phyloP scores from a whole-genome alignment of 2,329 filamentous ascomycete species.

The Dactylella cylindrospora region DNA sequence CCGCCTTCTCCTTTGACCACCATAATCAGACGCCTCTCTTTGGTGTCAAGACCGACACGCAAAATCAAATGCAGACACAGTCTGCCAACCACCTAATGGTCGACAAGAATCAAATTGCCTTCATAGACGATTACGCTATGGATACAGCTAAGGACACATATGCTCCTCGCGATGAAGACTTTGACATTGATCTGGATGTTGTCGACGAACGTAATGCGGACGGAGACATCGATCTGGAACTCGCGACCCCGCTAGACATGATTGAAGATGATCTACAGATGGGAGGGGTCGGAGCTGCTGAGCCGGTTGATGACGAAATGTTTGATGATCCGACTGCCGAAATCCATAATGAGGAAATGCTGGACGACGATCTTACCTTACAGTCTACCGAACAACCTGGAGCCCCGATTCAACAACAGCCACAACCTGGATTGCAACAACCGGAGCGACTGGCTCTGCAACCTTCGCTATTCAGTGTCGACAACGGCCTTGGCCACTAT shows the following conservation, averaged over 20 bases:
- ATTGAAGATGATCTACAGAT: slow-evolving; percentile 27
- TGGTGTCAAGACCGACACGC: slow-evolving; percentile 18
- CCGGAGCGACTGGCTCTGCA: slow-evolving; percentile 2
- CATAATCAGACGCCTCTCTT: slow-evolving; percentile 31
- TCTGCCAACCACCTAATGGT: too few relatives aligned
- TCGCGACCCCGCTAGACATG: slow-evolving; percentile 26
- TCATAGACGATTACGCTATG: slow-evolving; percentile 28
- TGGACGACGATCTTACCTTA: slow-evolving; percentile 23
- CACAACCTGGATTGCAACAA: not conserved
- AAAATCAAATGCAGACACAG: slow-evolving; percentile 23
- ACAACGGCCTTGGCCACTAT: not conserved
- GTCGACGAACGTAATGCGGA: slow-evolving; percentile 32
- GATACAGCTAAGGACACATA: too few relatives aligned
- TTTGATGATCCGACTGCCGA: slow-evolving; percentile 30
- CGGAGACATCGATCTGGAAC: slow-evolving; percentile 29
- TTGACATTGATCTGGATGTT: slow-evolving; percentile 36
- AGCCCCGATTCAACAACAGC: slow-evolving; percentile 1
- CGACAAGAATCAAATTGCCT: slow-evolving; percentile 16
- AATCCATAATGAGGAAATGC: slow-evolving; percentile 35
- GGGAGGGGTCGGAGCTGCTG: too few relatives aligned
- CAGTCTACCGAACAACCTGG: slow-evolving; percentile 1
- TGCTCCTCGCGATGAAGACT: slow-evolving; percentile 39
- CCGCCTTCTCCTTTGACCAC: slow-evolving; percentile 39
- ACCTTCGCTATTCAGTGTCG: not conserved
- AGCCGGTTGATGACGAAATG: slow-evolving; percentile 30